phyloP scores from a whole-genome alignment of 1,284 basidiomycete genomes.

The Puccinia hordei region DNA sequence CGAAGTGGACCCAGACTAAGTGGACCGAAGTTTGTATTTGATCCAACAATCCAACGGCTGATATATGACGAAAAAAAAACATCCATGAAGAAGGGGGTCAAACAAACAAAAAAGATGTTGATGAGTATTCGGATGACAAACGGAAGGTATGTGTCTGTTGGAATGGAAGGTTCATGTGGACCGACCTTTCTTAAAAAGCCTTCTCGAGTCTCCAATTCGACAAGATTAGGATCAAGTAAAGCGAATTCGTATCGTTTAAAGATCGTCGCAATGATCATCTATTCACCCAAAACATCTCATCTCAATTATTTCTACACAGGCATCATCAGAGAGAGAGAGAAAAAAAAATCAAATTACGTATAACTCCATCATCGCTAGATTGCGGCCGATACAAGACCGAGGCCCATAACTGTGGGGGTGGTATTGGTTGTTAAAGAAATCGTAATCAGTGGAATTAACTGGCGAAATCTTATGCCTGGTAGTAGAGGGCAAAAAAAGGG shows the following conservation, averaged over 20 bases:
- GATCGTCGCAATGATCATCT: constrained; percentile 45
- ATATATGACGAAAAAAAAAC: neutral
- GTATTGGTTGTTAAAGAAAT: neutral
- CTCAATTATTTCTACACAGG: neutral
- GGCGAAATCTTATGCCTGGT: no score
- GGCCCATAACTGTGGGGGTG: constrained; percentile 11
- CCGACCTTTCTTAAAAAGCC: constrained; percentile 42
- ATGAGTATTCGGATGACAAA: neutral
- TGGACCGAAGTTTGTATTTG: constrained; percentile 9
- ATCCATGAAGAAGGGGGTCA: no score
- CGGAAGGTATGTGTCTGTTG: neutral
- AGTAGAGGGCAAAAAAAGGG: neutral
- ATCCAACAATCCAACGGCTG: constrained; percentile 29
- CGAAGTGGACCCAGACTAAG: neutral
- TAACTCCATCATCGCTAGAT: constrained; percentile 41
- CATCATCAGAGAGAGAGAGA: neutral
- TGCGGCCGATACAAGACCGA: constrained; percentile 42
- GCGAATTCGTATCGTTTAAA: constrained; percentile 39
- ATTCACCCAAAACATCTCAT: neutral
- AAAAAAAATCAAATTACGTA: constrained; percentile 9
- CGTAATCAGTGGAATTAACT: neutral
- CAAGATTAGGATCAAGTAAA: constrained; percentile 8
- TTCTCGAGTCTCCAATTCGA: constrained; percentile 42
- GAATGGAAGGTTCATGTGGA: neutral
- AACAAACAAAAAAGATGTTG: no score